These are phyloP conservation scores for Tulasnella sp. DNA, from an alignment of 768 basidiomycete species.

Conservation along the genomic window DNA sequence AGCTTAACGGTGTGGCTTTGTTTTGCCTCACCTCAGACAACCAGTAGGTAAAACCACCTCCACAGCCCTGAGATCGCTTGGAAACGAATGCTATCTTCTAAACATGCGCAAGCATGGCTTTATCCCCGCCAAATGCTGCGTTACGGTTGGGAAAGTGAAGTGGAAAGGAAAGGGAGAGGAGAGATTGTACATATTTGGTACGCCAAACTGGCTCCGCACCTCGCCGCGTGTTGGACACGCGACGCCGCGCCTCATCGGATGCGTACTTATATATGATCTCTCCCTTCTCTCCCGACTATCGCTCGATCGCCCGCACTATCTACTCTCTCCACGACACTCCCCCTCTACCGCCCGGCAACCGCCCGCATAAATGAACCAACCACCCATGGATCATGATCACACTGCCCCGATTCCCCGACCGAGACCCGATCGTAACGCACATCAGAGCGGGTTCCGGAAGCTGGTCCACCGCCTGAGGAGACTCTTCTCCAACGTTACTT, in stretches of 20 bases:
- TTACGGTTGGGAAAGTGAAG: background rate
- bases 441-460: background rate
- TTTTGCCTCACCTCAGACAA: background rate
- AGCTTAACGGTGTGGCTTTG: background rate
- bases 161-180: background rate
- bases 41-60: background rate
- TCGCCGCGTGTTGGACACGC: background rate
- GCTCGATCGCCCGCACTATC: background rate
- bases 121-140: background rate
- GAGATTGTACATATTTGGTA: conserved; percentile 10
- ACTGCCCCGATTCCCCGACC: background rate
- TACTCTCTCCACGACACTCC: background rate
- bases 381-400: no score
- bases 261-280: background rate
- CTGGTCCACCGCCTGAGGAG: background rate
- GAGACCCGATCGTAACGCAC: background rate
- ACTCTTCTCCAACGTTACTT: background rate
- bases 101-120: background rate
- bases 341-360: background rate
- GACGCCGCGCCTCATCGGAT: background rate
- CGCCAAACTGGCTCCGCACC: background rate
- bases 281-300: background rate
- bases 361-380: background rate
- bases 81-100: background rate
- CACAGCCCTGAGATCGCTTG: background rate